Evolutionary conservation across 352 stramenopile genomes (phyloP).

Genomic region (Pythium aristosporum): DNA sequence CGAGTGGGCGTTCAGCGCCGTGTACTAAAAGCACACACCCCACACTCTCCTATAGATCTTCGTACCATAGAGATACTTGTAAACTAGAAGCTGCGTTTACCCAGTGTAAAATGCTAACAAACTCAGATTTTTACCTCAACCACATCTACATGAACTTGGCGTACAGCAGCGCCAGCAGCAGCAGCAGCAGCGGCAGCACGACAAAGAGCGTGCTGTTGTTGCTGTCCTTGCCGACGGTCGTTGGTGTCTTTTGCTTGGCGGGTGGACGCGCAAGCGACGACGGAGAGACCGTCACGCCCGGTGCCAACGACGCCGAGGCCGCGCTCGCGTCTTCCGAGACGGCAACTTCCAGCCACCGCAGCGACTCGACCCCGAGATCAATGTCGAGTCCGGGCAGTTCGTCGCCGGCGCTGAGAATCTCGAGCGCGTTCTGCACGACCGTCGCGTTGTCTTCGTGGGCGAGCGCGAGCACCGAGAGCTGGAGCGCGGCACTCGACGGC

Average conservation of each 20-base stretch:
- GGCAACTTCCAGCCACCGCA: constrained; percentile 22
- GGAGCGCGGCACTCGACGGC: constrained; percentile 22
- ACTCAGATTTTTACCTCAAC: not conserved
- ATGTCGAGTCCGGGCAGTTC: constrained; percentile 18
- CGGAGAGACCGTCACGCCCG: constrained; percentile 9
- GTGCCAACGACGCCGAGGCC: not conserved
- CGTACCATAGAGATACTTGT: constrained; percentile 11
- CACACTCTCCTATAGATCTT: constrained; percentile 16
- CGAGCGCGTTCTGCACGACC: constrained; percentile 51
- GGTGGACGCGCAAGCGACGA: constrained; percentile 12
- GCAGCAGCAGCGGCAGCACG: constrained; percentile 36
- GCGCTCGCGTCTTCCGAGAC: not conserved
- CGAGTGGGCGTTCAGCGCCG: constrained; percentile 75
- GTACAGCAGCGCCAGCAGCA: constrained; percentile 31
- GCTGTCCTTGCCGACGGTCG: not conserved
- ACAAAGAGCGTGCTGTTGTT: constrained; percentile 26
- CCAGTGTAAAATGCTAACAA: constrained; percentile 5
- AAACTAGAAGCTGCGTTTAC: constrained; percentile 18
- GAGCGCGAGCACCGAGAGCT: constrained; percentile 48
- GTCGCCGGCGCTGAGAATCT: constrained; percentile 45
- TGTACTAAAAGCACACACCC: constrained; percentile 44
- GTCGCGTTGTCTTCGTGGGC: constrained; percentile 41
- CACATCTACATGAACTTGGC: constrained; percentile 7
- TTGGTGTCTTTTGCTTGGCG: not conserved
- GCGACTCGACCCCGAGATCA: constrained; percentile 12